A percentile compares a stretch with the other conserved stretches of the same genome.
Evolutionary conservation across 257 asterid genomes (phyloP).

Genomic region (Solanum pinnatisectum): DNA sequence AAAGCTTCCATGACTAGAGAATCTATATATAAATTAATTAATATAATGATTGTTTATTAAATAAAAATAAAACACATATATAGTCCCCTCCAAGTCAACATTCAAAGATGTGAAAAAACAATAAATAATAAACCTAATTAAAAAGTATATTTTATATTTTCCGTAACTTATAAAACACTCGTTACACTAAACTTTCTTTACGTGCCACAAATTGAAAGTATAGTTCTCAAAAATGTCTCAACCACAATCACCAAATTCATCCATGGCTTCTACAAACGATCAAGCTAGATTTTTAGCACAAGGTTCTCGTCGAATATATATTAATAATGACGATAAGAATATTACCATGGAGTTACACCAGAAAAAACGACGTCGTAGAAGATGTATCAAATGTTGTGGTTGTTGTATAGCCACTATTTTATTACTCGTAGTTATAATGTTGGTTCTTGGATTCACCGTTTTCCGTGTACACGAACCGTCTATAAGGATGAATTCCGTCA

Average conservation of each 20-base stretch:
- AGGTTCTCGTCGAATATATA: neutral
- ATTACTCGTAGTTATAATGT: constrained; percentile 3
- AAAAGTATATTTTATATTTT: neutral
- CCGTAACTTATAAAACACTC: neutral
- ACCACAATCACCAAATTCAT: neutral
- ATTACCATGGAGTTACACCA: constrained; percentile 4
- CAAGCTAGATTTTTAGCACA: constrained; percentile 29
- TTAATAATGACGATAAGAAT: constrained; percentile 7
- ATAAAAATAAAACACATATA: neutral
- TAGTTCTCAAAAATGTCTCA: neutral
- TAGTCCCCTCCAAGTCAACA: constrained; percentile 1
- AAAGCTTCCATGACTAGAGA: neutral
- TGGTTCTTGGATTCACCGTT: constrained; percentile 31
- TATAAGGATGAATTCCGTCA: constrained; percentile 14
- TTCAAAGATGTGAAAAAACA: constrained; percentile 10
- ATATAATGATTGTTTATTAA: neutral
- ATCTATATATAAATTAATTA: neutral
- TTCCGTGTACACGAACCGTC: constrained; percentile 34
- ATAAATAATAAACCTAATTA: neutral
- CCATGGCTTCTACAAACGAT: constrained; percentile 4
- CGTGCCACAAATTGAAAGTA: neutral
- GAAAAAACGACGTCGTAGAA: constrained; percentile 1
- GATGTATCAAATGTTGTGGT: constrained; percentile 36
- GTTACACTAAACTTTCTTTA: neutral
- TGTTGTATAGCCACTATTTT: constrained; percentile 24